Conservation (phyloP, 192 early-diverging fungal genomes). For the Podila clonocystis region DNA sequence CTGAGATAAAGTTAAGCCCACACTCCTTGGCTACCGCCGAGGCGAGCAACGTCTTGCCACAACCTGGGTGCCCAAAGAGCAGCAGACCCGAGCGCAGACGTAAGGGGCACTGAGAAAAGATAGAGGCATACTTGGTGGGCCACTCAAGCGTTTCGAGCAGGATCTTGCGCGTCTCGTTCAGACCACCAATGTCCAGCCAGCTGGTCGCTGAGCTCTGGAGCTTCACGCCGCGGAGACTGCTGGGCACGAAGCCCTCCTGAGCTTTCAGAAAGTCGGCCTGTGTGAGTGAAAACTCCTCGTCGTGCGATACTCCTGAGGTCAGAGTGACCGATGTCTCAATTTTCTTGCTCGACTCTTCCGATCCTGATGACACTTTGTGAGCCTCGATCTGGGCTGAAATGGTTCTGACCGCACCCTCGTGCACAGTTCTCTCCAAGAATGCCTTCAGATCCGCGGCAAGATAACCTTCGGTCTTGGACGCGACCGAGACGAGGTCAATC, state of each 20-base stretch:
- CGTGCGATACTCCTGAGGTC: neutral
- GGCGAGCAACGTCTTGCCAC: conserved; percentile 97
- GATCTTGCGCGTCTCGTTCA: conserved; percentile 81
- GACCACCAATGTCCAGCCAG: conserved; percentile 92
- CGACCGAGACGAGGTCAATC: conserved; percentile 78
- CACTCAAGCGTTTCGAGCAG: conserved; percentile 94
- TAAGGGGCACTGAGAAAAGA: conserved; percentile 90
- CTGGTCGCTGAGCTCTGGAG: conserved; percentile 76
- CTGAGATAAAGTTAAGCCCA: conserved; percentile 95
- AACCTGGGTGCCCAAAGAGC: conserved; percentile 98
- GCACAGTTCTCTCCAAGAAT: conserved; percentile 81
- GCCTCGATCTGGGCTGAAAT: conserved; percentile 51
- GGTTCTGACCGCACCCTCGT: conserved; percentile 79
- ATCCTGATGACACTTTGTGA: conserved; percentile 11
- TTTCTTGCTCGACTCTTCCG: conserved; percentile 9
- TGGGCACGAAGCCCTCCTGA: conserved; percentile 80
- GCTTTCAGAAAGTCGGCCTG: conserved; percentile 79
- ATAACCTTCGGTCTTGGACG: conserved; percentile 89
- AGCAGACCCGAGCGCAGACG: conserved; percentile 93
- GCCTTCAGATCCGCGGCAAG: conserved; percentile 82
- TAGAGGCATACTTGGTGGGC: conserved; percentile 91
- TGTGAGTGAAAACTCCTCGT: conserved; percentile 57
- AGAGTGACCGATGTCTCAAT: neutral
- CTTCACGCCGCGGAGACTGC: conserved; percentile 82
- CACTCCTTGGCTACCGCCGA: conserved; percentile 97